Percentiles rank a stretch among this genome's conserved stretches.
phyloP scores from a whole-genome alignment of 305 asterid genomes.

The Fraxinus greggii region DNA sequence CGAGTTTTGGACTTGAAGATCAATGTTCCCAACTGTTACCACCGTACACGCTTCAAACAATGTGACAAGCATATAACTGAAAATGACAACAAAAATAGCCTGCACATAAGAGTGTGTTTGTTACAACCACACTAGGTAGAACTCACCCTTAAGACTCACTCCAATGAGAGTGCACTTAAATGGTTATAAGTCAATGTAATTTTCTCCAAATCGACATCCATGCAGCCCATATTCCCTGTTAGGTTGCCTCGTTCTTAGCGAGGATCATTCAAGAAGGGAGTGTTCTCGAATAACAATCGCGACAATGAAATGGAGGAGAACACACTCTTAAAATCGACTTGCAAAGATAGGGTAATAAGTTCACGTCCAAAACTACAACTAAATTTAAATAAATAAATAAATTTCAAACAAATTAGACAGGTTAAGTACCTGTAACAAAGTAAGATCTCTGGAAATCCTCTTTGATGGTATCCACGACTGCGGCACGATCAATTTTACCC shows the following conservation, averaged over 20 bases:
- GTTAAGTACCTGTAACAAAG: conserved; percentile 72
- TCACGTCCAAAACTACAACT: background rate
- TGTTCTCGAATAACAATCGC: background rate
- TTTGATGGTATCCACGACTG: conserved; percentile 57
- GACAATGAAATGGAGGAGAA: background rate
- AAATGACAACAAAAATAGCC: background rate
- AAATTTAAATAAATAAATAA: background rate
- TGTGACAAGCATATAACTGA: background rate
- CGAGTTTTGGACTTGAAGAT: no score
- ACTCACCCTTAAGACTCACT: background rate
- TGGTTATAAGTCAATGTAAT: background rate
- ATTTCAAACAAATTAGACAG: background rate
- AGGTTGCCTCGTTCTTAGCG: background rate
- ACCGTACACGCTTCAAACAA: no score
- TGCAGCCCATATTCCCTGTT: background rate
- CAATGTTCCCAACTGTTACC: no score
- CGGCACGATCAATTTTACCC: conserved; percentile 60
- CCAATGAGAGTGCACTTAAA: background rate
- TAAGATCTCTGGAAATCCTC: conserved; percentile 72
- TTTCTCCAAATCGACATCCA: background rate
- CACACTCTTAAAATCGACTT: background rate
- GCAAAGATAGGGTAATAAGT: background rate
- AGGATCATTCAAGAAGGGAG: background rate
- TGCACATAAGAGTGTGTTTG: background rate
- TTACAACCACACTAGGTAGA: background rate